These are phyloP conservation scores for Candida easanensis DNA, from an alignment of 805 yeast genomes.

Conservation along the genomic window DNA sequence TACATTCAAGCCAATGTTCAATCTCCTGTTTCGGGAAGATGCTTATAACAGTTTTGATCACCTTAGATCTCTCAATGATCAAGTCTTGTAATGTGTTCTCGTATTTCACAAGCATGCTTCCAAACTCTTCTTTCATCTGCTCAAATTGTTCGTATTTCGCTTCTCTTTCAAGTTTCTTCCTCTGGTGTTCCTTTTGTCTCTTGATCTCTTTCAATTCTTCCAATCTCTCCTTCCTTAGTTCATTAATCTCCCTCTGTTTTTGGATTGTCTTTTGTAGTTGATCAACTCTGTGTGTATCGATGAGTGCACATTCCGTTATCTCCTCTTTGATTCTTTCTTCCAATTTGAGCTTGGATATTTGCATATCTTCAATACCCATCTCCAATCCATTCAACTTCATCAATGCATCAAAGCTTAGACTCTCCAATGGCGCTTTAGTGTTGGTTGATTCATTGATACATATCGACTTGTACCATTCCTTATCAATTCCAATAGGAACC, in stretches of 20 bases:
- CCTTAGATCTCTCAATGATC: constrained; percentile 17
- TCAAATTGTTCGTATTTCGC: neutral
- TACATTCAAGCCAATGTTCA: constrained; percentile 18
- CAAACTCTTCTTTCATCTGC: constrained; percentile 16
- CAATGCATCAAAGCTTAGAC: constrained; percentile 37
- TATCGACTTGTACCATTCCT: constrained; percentile 10
- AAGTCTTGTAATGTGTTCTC: constrained; percentile 19
- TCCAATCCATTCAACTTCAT: constrained; percentile 41
- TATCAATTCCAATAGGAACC: constrained; percentile 13
- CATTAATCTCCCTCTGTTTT: constrained; percentile 4
- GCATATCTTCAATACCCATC: constrained; percentile 34
- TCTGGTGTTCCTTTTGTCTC: constrained; percentile 9
- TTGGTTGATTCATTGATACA: constrained; percentile 6
- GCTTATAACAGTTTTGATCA: constrained; percentile 21
- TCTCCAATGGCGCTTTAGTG: constrained; percentile 2
- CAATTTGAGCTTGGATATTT: constrained; percentile 17
- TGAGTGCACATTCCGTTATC: neutral
- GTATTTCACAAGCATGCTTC: constrained; percentile 11
- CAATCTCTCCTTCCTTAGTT: constrained; percentile 5
- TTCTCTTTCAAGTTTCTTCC: neutral
- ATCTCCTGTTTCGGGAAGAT: constrained; percentile 33
- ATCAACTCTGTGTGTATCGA: constrained; percentile 6
- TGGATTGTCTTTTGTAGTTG: constrained; percentile 8
- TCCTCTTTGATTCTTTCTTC: constrained; percentile 13
- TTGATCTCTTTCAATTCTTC: constrained; percentile 13